Percentiles rank a stretch among this genome's conserved stretches.
Evolutionary conservation across 176 grass and related monocot species (phyloP).

Genomic region (Neostapfia colusana): DNA sequence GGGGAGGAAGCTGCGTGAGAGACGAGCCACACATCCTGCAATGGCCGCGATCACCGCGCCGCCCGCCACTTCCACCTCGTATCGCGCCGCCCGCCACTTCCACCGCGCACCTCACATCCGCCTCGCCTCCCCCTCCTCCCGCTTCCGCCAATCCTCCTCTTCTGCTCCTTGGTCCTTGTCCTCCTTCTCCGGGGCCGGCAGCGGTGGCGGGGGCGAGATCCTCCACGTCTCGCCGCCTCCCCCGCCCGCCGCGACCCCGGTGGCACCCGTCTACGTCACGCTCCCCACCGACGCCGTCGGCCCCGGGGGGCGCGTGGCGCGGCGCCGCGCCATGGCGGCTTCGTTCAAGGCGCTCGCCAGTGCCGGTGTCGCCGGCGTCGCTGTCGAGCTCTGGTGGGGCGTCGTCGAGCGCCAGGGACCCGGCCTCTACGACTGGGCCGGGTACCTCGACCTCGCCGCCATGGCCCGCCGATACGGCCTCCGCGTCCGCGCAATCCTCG

Average conservation of each 20-base stretch:
- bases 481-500: slow-evolving; percentile 70
- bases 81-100: background rate
- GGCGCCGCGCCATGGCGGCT: slow-evolving; percentile 59
- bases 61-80: background rate
- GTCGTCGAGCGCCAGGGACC: slow-evolving; percentile 60
- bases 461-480: slow-evolving; percentile 58
- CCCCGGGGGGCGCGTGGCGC: slow-evolving; percentile 45
- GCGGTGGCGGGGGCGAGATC: slow-evolving; percentile 57
- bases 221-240: slow-evolving; percentile 42
- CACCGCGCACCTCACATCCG: slow-evolving; percentile 22
- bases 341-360: slow-evolving; percentile 61
- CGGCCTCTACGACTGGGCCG: slow-evolving; percentile 63
- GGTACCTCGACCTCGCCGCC: slow-evolving; percentile 60
- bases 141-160: slow-evolving; percentile 29
- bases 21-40: background rate
- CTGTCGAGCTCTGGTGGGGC: slow-evolving; percentile 74
- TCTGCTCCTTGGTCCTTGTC: slow-evolving; percentile 16
- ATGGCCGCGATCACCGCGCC: slow-evolving; percentile 65
- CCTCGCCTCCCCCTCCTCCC: slow-evolving; percentile 18
- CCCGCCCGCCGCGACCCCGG: slow-evolving; percentile 22
- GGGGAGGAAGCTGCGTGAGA: too few species aligned
- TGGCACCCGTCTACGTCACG: slow-evolving; percentile 58
- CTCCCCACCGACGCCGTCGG: slow-evolving; percentile 65
- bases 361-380: slow-evolving; percentile 60
- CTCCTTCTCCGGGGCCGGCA: slow-evolving; percentile 6